phyloP scores from a whole-genome alignment of 176 grass and related monocot species.

The Musa itinerans region DNA sequence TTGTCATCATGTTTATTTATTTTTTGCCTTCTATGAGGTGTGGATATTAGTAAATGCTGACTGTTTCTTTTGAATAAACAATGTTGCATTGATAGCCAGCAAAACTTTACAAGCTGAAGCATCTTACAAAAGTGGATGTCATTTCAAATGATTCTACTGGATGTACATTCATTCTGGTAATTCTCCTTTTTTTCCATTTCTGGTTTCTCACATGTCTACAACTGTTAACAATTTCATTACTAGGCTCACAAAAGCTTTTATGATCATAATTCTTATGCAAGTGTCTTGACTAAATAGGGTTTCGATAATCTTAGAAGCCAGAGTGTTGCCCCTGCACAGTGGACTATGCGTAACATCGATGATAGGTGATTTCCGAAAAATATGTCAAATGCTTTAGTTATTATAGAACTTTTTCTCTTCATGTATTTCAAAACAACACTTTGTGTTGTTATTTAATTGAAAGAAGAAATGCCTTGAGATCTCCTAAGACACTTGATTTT shows the following conservation, averaged over 20 bases:
- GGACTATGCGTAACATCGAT: slow-evolving; percentile 99
- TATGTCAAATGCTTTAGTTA: background rate
- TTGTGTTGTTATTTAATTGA: background rate
- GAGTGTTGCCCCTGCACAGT: slow-evolving; percentile 93
- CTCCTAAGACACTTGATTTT: slow-evolving; percentile 1
- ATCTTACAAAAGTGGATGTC: slow-evolving; percentile 93
- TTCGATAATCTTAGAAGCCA: slow-evolving; percentile 97
- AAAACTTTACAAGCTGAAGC: slow-evolving; percentile 97
- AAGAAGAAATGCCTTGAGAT: background rate
- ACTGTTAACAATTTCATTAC: slow-evolving; percentile 13
- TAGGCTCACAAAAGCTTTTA: slow-evolving; percentile 7
- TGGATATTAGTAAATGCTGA: slow-evolving; percentile 1
- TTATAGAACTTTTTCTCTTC: background rate
- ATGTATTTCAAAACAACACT: background rate
- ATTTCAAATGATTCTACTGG: slow-evolving; percentile 90
- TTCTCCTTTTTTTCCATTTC: slow-evolving; percentile 5
- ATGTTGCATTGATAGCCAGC: slow-evolving; percentile 49
- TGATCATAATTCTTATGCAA: background rate
- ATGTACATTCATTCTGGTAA: slow-evolving; percentile 99
- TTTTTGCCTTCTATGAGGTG: background rate
- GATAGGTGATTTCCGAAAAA: slow-evolving; percentile 56
- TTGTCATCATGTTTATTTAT: background rate
- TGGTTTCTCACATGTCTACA: background rate
- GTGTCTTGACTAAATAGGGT: slow-evolving; percentile 39
- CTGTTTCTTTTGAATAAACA: slow-evolving; percentile 12